Evolutionary conservation across 352 stramenopile species (phyloP).

Genomic region (Phytophthora tentaculata): DNA sequence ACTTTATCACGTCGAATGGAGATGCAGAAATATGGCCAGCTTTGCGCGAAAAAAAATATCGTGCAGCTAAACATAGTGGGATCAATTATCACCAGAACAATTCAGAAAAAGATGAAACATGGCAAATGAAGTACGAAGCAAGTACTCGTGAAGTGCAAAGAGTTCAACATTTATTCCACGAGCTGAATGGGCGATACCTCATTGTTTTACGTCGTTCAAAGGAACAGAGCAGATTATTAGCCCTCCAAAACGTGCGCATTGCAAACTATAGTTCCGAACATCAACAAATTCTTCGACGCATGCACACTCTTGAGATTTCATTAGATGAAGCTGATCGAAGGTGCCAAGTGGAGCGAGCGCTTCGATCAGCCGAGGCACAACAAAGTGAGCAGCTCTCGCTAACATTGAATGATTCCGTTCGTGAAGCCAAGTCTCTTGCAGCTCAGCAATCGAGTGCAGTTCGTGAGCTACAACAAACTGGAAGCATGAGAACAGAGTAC

Average conservation of each 20-base stretch:
- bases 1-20: not conserved
- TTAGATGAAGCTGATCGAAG: slow-evolving; percentile 46
- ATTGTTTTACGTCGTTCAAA: slow-evolving; percentile 61
- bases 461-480: slow-evolving; percentile 59
- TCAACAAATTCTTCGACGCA: slow-evolving; percentile 59
- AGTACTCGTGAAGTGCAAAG: slow-evolving; percentile 32
- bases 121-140: slow-evolving; percentile 40
- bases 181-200: slow-evolving; percentile 60
- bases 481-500: slow-evolving; percentile 62
- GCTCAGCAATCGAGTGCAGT: slow-evolving; percentile 53
- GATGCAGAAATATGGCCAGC: slow-evolving; percentile 1
- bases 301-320: slow-evolving; percentile 51
- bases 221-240: slow-evolving; percentile 74
- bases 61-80: slow-evolving; percentile 22
- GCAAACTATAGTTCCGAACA: slow-evolving; percentile 60
- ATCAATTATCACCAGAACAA: slow-evolving; percentile 7
- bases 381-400: slow-evolving; percentile 66
- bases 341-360: slow-evolving; percentile 56
- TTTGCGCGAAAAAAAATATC: slow-evolving; percentile 20
- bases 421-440: slow-evolving; percentile 55
- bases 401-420: slow-evolving; percentile 53
- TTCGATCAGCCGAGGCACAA: slow-evolving; percentile 55
- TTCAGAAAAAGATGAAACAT: slow-evolving; percentile 34
- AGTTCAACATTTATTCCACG: slow-evolving; percentile 34
- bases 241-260: slow-evolving; percentile 63